These are phyloP conservation scores for Heritiera fomes DNA, from an alignment of 345 rosid genomes.

Conservation along the genomic window DNA sequence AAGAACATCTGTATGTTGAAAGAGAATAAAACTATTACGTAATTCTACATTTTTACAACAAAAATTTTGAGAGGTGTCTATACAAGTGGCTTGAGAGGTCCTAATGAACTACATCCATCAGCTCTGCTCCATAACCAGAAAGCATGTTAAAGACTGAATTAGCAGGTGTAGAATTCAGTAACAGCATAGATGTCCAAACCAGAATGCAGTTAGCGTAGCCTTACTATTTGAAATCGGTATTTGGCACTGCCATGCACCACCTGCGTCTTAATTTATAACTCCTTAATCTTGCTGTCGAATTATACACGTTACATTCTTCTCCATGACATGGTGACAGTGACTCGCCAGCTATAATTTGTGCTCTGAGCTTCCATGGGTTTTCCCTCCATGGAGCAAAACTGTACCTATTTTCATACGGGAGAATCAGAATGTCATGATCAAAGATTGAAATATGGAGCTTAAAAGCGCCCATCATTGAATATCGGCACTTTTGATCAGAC, in stretches of 20 bases:
- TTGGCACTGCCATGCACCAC: neutral
- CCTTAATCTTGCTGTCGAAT: neutral
- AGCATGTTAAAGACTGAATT: neutral
- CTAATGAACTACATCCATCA: slow-evolving; percentile 11
- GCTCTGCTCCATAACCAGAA: slow-evolving; percentile 16
- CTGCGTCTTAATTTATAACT: slow-evolving; percentile 7
- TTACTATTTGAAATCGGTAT: slow-evolving; percentile 17
- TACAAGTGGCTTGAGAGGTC: neutral
- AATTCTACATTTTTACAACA: slow-evolving; percentile 30
- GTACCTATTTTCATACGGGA: neutral
- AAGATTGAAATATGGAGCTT: neutral
- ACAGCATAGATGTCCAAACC: neutral
- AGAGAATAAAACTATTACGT: neutral
- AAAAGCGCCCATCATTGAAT: slow-evolving; percentile 8
- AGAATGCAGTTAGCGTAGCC: neutral
- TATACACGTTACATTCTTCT: slow-evolving; percentile 9
- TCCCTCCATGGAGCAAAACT: neutral
- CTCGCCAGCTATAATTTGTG: neutral
- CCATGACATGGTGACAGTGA: neutral
- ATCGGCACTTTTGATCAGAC: slow-evolving; percentile 17
- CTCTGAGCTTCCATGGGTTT: neutral
- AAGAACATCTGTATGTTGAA: neutral
- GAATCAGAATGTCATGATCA: neutral
- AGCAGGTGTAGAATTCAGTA: neutral
- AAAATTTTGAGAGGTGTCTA: slow-evolving; percentile 12